These are phyloP conservation scores for Zostera marina DNA, from an alignment of 116 monocot genomes.

Conservation along the genomic window DNA sequence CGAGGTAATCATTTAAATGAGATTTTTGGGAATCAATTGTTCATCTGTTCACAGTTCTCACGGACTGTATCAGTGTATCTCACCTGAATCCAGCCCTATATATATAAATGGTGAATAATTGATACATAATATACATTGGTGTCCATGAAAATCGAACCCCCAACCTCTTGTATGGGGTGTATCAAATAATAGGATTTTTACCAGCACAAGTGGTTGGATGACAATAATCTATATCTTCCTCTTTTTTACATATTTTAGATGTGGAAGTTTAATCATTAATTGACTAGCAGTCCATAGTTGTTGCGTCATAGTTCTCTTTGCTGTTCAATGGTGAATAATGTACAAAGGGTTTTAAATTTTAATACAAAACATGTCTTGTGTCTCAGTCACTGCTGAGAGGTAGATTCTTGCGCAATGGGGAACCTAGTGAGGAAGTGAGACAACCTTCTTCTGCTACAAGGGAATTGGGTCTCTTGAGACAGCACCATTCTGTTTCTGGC, in stretches of 20 bases:
- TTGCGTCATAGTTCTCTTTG: not conserved
- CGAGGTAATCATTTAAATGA: too few species aligned
- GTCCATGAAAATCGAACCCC: not conserved
- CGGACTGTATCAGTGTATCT: too few species aligned
- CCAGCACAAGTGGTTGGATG: not conserved
- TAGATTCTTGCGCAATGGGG: conserved; percentile 31
- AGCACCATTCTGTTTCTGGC: conserved; percentile 34
- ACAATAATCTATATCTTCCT: not conserved
- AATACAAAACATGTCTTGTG: not conserved
- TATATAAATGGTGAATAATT: not conserved
- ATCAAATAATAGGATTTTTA: too few species aligned
- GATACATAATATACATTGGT: not conserved
- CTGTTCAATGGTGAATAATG: too few species aligned
- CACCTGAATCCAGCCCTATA: too few species aligned
- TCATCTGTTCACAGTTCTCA: too few species aligned
- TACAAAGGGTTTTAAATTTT: too few species aligned
- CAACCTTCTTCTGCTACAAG: conserved; percentile 32
- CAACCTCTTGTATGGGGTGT: not conserved
- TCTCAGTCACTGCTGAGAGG: conserved; percentile 45
- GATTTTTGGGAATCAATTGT: too few species aligned
- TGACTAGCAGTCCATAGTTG: not conserved
- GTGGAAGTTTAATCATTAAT: not conserved
- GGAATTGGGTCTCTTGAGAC: conserved; percentile 43
- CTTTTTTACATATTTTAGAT: not conserved
- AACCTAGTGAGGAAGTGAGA: conserved; percentile 37